Percentiles rank a stretch among this genome's conserved stretches.
These are phyloP conservation scores for Adansonia gregorii DNA, from an alignment of 441 rosid genomes.

Conservation along the genomic window DNA sequence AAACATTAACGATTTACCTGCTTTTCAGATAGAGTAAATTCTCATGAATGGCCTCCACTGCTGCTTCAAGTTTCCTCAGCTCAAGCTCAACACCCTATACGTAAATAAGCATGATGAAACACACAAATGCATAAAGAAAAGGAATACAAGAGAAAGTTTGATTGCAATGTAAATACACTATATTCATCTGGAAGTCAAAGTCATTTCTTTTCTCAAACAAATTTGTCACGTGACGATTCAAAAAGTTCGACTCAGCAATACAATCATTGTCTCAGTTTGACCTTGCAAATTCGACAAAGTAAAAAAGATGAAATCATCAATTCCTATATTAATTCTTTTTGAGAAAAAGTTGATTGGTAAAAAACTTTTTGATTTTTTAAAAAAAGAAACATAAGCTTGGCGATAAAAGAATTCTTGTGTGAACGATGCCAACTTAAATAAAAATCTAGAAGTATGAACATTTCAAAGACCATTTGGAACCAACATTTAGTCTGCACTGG, in stretches of 20 bases:
- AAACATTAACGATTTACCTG: slow-evolving; percentile 45
- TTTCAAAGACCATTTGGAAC: background rate
- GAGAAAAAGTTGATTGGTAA: background rate
- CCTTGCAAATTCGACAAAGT: background rate
- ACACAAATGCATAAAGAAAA: background rate
- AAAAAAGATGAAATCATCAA: background rate
- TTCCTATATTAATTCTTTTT: background rate
- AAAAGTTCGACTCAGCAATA: background rate
- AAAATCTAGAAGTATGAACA: background rate
- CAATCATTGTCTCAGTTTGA: background rate
- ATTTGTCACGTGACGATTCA: background rate
- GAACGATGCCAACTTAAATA: background rate
- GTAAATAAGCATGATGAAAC: slow-evolving; percentile 14
- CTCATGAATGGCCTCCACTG: slow-evolving; percentile 79
- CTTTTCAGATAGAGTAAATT: slow-evolving; percentile 58
- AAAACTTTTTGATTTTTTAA: background rate
- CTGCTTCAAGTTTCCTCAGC: slow-evolving; percentile 82
- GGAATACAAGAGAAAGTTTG: background rate
- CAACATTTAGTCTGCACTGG: background rate
- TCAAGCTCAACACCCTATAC: slow-evolving; percentile 83
- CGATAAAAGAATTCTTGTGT: background rate
- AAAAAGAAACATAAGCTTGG: background rate
- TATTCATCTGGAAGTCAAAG: background rate
- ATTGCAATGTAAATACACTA: background rate
- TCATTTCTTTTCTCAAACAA: background rate